phyloP scores from a whole-genome alignment of 2,329 filamentous ascomycete genomes.

The Xylaria sp. region DNA sequence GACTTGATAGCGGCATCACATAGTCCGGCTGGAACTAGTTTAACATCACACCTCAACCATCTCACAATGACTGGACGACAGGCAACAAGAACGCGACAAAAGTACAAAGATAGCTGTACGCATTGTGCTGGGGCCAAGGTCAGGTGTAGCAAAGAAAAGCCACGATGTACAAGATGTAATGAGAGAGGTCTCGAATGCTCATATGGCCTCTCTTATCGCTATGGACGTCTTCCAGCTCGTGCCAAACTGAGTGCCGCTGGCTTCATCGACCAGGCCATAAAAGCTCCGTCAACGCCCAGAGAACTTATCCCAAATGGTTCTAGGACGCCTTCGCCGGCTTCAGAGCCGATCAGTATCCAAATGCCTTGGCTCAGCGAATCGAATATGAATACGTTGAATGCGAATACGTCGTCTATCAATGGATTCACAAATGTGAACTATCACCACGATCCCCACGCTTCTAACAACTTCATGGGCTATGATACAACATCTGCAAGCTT shows the following conservation, averaged over 20 bases:
- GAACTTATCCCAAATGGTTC: constrained; percentile 38
- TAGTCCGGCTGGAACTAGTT: constrained; percentile 15
- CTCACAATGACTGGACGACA: constrained; percentile 39
- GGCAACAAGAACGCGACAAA: constrained; percentile 41
- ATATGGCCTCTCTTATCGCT: constrained; percentile 42
- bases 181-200: constrained; percentile 39
- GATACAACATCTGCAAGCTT: constrained; percentile 26
- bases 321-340: constrained; percentile 36
- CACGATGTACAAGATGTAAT: constrained; percentile 39
- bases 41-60: constrained; percentile 24
- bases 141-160: constrained; percentile 42
- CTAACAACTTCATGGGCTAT: constrained; percentile 30
- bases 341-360: constrained; percentile 31
- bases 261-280: constrained; percentile 34
- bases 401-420: constrained; percentile 28
- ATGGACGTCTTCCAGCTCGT: constrained; percentile 41
- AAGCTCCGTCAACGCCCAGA: constrained; percentile 34
- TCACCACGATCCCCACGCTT: constrained; percentile 35
- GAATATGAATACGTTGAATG: constrained; percentile 31
- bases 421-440: constrained; percentile 34
- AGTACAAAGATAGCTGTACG: constrained; percentile 43
- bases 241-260: constrained; percentile 34
- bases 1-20: constrained; percentile 24
- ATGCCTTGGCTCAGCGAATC: constrained; percentile 38
- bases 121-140: constrained; percentile 43